Conservation (phyloP, 1,284 basidiomycete genomes). For the Pterula multifida region DNA sequence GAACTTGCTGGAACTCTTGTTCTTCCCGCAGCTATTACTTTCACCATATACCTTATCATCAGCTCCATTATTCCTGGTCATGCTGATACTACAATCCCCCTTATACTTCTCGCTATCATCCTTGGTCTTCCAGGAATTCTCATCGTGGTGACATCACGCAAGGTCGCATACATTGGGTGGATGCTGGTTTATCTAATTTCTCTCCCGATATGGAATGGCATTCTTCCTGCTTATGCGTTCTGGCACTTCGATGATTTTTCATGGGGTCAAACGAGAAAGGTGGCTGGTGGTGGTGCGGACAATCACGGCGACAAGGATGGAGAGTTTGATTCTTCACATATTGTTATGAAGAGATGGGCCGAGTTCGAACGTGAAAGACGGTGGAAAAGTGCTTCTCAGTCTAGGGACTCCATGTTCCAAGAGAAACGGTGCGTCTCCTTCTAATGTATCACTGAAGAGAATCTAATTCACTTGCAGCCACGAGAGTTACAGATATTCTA, state of each 20-base stretch:
- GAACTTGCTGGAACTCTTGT: slow-evolving; percentile 94
- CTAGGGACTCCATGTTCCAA: slow-evolving; percentile 67
- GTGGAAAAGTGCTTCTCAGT: slow-evolving; percentile 81
- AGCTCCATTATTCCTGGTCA: slow-evolving; percentile 74
- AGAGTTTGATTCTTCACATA: slow-evolving; percentile 91
- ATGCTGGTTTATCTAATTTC: slow-evolving; percentile 93
- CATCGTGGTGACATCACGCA: slow-evolving; percentile 90
- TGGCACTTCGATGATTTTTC: slow-evolving; percentile 99
- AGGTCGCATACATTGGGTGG: slow-evolving; percentile 92
- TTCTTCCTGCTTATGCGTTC: slow-evolving; percentile 89
- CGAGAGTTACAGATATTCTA: slow-evolving; percentile 58
- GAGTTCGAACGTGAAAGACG: slow-evolving; percentile 95
- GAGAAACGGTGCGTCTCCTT: slow-evolving; percentile 51
- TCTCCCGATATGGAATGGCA: slow-evolving; percentile 92
- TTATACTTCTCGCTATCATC: slow-evolving; percentile 86
- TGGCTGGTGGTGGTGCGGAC: slow-evolving; percentile 64
- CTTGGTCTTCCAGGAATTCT: slow-evolving; percentile 92
- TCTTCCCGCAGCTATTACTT: slow-evolving; percentile 92
- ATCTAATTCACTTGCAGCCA: slow-evolving; percentile 18
- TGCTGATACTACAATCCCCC: slow-evolving; percentile 80
- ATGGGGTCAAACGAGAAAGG: slow-evolving; percentile 92
- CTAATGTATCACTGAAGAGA: slow-evolving; percentile 6
- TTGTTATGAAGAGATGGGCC: slow-evolving; percentile 98
- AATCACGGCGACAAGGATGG: slow-evolving; percentile 87
- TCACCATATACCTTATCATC: slow-evolving; percentile 90